These are phyloP conservation scores for Ilyonectria robusta DNA, from an alignment of 2,329 filamentous ascomycete species.

Conservation along the genomic window DNA sequence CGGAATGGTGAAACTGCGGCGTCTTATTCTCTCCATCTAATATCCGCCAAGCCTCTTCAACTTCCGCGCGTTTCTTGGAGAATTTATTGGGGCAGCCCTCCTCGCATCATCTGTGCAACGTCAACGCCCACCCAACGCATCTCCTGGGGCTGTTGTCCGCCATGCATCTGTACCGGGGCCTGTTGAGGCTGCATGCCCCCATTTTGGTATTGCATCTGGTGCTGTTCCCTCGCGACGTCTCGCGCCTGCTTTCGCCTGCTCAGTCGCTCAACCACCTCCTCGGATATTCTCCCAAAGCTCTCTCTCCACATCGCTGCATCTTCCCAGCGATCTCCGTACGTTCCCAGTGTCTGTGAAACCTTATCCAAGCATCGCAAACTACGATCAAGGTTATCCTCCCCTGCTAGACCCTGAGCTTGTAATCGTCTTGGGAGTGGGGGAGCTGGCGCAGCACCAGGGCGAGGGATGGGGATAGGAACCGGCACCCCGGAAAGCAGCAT, in stretches of 20 bases:
- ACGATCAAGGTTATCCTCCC: slow-evolving; percentile 67
- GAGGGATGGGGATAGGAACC: slow-evolving; percentile 61
- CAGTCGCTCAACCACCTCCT: slow-evolving; percentile 60
- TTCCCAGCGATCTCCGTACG: slow-evolving; percentile 73
- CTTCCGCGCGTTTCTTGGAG: neutral
- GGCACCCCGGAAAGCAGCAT: slow-evolving; percentile 66
- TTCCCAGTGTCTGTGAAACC: slow-evolving; percentile 66
- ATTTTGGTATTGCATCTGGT: slow-evolving; percentile 53
- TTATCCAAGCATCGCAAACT: slow-evolving; percentile 69
- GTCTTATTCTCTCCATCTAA: slow-evolving; percentile 14
- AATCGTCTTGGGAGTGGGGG: slow-evolving; percentile 67
- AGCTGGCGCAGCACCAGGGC: slow-evolving; percentile 63
- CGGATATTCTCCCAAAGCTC: slow-evolving; percentile 67
- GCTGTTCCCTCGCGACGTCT: slow-evolving; percentile 50
- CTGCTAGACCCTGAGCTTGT: slow-evolving; percentile 51
- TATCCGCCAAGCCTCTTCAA: slow-evolving; percentile 4
- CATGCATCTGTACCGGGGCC: slow-evolving; percentile 34
- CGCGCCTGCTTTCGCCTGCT: slow-evolving; percentile 55
- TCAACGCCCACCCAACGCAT: slow-evolving; percentile 63
- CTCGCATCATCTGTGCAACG: slow-evolving; percentile 59
- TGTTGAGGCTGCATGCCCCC: slow-evolving; percentile 45
- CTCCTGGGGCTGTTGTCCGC: slow-evolving; percentile 50
- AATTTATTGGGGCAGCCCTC: slow-evolving; percentile 36
- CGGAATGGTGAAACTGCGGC: neutral
- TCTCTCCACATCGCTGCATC: slow-evolving; percentile 67